phyloP scores from a whole-genome alignment of 2,329 filamentous ascomycete genomes.

The Trichoderma sp. region DNA sequence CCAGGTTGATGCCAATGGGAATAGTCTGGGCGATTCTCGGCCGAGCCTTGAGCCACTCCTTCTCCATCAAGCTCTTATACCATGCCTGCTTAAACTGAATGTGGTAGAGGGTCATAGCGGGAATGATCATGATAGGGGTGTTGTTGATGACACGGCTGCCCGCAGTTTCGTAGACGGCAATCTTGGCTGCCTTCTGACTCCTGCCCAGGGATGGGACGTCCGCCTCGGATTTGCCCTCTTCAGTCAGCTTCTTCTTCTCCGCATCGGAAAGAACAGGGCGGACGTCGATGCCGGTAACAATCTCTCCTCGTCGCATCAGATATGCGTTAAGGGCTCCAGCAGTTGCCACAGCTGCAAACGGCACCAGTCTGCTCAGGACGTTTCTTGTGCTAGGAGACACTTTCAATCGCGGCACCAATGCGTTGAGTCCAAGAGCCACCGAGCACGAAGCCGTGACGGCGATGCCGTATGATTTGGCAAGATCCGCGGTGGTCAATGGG shows the following conservation, averaged over 20 bases:
- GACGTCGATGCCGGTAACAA: slow-evolving; percentile 86
- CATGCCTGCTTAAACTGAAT: slow-evolving; percentile 58
- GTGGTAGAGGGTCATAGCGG: slow-evolving; percentile 78
- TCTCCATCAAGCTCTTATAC: slow-evolving; percentile 48
- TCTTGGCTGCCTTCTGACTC: slow-evolving; percentile 78
- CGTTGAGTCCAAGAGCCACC: slow-evolving; percentile 88
- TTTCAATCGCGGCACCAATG: slow-evolving; percentile 80
- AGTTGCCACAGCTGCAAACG: slow-evolving; percentile 90
- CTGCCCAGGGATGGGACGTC: slow-evolving; percentile 74
- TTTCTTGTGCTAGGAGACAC: slow-evolving; percentile 72
- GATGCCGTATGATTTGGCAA: slow-evolving; percentile 85
- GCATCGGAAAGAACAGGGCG: slow-evolving; percentile 74
- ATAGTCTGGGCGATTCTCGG: slow-evolving; percentile 57
- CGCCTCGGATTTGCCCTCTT: slow-evolving; percentile 59
- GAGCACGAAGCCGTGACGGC: slow-evolving; percentile 92
- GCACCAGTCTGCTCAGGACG: slow-evolving; percentile 81
- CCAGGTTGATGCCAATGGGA: slow-evolving; percentile 79
- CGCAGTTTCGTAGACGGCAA: slow-evolving; percentile 92
- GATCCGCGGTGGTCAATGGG: slow-evolving; percentile 73
- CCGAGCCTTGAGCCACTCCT: slow-evolving; percentile 73
- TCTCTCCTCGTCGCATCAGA: slow-evolving; percentile 96
- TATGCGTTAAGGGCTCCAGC: slow-evolving; percentile 94
- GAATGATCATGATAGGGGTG: slow-evolving; percentile 95
- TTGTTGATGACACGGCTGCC: slow-evolving; percentile 88
- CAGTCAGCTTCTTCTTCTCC: slow-evolving; percentile 57